phyloP scores from a whole-genome alignment of 2,329 filamentous ascomycete genomes.

The Ceratocystis ficicola region DNA sequence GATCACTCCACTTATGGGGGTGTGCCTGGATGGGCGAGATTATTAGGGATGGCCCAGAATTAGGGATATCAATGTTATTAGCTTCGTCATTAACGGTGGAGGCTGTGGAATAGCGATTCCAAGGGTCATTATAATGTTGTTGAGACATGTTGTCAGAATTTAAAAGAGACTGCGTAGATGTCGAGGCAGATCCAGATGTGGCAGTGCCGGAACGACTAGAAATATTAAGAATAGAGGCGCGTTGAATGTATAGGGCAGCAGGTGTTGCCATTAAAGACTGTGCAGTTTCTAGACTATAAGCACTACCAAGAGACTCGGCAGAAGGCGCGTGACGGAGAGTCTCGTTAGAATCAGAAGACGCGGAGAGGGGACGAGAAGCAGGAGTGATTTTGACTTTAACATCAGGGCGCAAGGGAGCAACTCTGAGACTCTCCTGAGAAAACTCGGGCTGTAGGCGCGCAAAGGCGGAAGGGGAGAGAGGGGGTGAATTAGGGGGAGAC shows the following conservation, averaged over 20 bases:
- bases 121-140: slow-evolving; percentile 1
- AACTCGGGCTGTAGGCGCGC: slow-evolving; percentile 33
- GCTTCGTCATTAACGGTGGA: not conserved
- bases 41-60: slow-evolving; percentile 6
- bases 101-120: slow-evolving; percentile 15
- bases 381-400: slow-evolving; percentile 29
- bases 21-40: slow-evolving; percentile 34
- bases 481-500: slow-evolving; percentile 23
- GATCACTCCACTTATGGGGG: slow-evolving; percentile 51
- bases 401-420: slow-evolving; percentile 42
- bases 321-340: slow-evolving; percentile 40
- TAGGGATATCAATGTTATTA: not conserved
- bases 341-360: slow-evolving; percentile 35
- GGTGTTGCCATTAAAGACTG: slow-evolving; percentile 32
- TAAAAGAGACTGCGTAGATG: slow-evolving; percentile 28
- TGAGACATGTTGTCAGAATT: slow-evolving; percentile 26
- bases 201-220: not conserved
- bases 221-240: slow-evolving; percentile 26
- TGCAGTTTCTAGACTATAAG: slow-evolving; percentile 39
- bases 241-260: slow-evolving; percentile 32
- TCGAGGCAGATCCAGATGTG: slow-evolving; percentile 6
- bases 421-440: slow-evolving; percentile 49
- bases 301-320: slow-evolving; percentile 43
- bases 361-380: slow-evolving; percentile 20
- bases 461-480: slow-evolving; percentile 13